These are phyloP conservation scores for Candida sithepensis DNA, from an alignment of 805 yeast genomes.

Conservation along the genomic window DNA sequence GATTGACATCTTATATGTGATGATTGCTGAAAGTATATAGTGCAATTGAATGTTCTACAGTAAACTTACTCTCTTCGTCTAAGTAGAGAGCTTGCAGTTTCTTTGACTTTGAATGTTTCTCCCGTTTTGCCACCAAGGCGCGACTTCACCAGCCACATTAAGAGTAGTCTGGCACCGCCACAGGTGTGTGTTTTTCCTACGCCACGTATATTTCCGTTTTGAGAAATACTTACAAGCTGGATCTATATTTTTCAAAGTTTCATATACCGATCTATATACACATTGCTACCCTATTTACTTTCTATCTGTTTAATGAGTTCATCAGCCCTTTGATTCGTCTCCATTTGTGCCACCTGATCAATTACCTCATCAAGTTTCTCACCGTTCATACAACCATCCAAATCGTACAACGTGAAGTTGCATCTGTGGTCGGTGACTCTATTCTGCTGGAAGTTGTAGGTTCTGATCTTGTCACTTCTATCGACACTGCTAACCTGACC, in stretches of 20 bases:
- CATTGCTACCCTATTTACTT: neutral
- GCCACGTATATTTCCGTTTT: neutral
- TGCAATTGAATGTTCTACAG: neutral
- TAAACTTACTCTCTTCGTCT: neutral
- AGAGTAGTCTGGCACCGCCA: neutral
- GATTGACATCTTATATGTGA: constrained; percentile 21
- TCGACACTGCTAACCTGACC: constrained; percentile 88
- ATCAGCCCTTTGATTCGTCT: constrained; percentile 43
- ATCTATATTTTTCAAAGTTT: neutral
- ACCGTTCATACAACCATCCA: constrained; percentile 64
- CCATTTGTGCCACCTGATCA: constrained; percentile 45
- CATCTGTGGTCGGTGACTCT: constrained; percentile 94
- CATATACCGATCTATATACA: neutral
- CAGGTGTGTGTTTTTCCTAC: neutral
- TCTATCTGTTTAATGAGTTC: constrained; percentile 30
- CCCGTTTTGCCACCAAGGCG: neutral
- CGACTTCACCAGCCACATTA: neutral
- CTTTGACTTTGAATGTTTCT: neutral
- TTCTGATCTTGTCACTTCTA: constrained; percentile 87
- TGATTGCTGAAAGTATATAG: neutral
- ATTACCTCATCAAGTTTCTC: constrained; percentile 52
- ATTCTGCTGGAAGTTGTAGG: constrained; percentile 91
- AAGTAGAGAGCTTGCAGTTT: too few relatives aligned
- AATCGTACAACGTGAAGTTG: constrained; percentile 72
- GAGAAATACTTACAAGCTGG: neutral